These are phyloP conservation scores for Lachancea sp. DNA, from an alignment of 805 yeast species.

Conservation along the genomic window DNA sequence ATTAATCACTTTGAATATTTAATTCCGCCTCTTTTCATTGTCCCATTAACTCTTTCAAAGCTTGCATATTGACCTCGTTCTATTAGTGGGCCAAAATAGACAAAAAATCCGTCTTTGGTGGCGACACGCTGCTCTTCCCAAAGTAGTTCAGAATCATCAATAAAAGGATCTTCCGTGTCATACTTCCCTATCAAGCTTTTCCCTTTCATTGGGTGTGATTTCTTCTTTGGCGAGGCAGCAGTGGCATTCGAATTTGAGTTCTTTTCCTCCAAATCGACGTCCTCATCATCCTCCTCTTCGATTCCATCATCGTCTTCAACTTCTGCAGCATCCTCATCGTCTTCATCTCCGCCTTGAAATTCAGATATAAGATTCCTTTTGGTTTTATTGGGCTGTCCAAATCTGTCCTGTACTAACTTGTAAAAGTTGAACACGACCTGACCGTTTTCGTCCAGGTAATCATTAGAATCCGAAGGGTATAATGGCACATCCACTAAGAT, in stretches of 20 bases:
- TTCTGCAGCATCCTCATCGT: conserved; percentile 10
- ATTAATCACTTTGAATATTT: conserved; percentile 24
- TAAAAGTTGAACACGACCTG: conserved; percentile 29
- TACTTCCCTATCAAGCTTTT: conserved; percentile 83
- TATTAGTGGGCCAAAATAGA: conserved; percentile 84
- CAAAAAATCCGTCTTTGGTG: conserved; percentile 92
- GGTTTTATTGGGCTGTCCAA: conserved; percentile 13
- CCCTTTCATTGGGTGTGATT: conserved; percentile 39
- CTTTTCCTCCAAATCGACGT: conserved; percentile 14
- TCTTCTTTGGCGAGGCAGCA: conserved; percentile 25
- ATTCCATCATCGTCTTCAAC: conserved; percentile 20
- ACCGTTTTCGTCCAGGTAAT: conserved; percentile 33
- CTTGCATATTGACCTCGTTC: conserved; percentile 49
- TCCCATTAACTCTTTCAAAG: conserved; percentile 42
- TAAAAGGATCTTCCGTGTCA: conserved; percentile 90
- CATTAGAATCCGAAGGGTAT: conserved; percentile 20
- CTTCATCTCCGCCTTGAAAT: conserved; percentile 14
- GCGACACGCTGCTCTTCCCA: conserved; percentile 93
- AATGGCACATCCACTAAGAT: conserved; percentile 29
- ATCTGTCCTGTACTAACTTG: conserved; percentile 19
- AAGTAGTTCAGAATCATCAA: conserved; percentile 85
- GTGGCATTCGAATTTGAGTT: conserved; percentile 17
- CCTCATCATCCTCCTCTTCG: conserved; percentile 25
- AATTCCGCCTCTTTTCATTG: conserved; percentile 35
- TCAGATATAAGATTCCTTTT: conserved; percentile 22